phyloP scores from a whole-genome alignment of 768 basidiomycete genomes.

The Harrya chromipes region DNA sequence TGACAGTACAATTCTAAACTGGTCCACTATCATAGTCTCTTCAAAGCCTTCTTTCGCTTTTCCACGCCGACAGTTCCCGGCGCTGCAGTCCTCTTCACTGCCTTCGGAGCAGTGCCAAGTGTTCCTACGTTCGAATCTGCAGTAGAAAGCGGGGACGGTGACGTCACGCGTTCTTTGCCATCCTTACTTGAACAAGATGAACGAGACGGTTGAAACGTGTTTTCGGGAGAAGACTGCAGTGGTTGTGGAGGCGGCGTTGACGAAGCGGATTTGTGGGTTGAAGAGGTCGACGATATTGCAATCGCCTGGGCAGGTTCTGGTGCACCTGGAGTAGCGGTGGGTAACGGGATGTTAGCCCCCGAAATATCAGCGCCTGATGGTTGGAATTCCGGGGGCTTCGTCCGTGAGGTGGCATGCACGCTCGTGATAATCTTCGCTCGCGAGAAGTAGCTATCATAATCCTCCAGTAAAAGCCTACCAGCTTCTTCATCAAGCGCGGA shows the following conservation, averaged over 20 bases:
- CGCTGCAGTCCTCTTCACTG: conserved; percentile 62
- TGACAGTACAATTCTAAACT: conserved; percentile 2
- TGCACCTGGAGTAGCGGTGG: conserved; percentile 18
- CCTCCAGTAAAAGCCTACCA: conserved; percentile 85
- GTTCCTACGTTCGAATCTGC: conserved; percentile 66
- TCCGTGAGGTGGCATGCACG: conserved; percentile 85
- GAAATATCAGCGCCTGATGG: conserved; percentile 34
- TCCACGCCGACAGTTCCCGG: conserved; percentile 59
- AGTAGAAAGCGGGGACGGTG: conserved; percentile 66
- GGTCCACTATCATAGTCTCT: conserved; percentile 51
- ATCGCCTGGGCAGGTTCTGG: conserved; percentile 31
- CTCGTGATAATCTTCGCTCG: conserved; percentile 87
- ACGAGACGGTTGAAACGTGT: conserved; percentile 40
- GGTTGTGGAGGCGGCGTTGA: conserved; percentile 39
- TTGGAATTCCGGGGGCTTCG: conserved; percentile 70
- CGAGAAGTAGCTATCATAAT: conserved; percentile 84
- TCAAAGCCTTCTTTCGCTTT: conserved; percentile 88
- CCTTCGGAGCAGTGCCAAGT: conserved; percentile 46
- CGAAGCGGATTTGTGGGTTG: conserved; percentile 42
- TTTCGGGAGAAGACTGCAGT: conserved; percentile 36
- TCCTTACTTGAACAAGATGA: conserved; percentile 30
- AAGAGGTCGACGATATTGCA: conserved; percentile 40
- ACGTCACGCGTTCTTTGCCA: conserved; percentile 59
- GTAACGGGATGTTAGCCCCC: conserved; percentile 14
- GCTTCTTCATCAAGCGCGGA: conserved; percentile 96